Base-by-base conservation (phyloP, 169 alveolate species). In the Cardiosporidium cionae region DNA sequence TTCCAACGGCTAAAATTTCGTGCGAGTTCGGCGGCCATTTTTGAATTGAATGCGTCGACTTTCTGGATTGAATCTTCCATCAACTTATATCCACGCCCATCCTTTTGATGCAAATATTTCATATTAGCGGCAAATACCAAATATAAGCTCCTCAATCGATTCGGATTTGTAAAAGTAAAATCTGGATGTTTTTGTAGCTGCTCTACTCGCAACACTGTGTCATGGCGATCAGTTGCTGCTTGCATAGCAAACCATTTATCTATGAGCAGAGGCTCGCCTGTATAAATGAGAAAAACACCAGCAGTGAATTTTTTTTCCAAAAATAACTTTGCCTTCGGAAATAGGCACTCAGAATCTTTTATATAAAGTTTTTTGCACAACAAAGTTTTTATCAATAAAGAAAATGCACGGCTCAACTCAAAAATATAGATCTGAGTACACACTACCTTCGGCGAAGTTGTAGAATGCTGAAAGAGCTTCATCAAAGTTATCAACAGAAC, bases 31-130 rank as follows among this genome's bases (percentile, higher is more conserved):
- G 58, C 16, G 27, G 58, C 16, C 58, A 70, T 33, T 22, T 32
- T n/a, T 2, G 75, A 5, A 37, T 7, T 35, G 7, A 52, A 62
- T 4, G 54, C 0, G 22, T 65, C n/a, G 28, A 72, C 79, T 16
- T 28, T 34, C 25, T 66, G 32, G 1, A 77, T 54, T 1, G 74
- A 53, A 31, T 79, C 80, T 0, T 71, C 76, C 4, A 79, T 28
- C 54, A 79, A 33, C 2, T 22, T 62, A 66, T 79, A 79, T 3
- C 84, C 84, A 36, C 34, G 31, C 7, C 84, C 84, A 22, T 72
- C 68, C 0, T 7, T 25, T 28, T 53, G 52, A 33, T 79, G 84
- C 33, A 67, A 67, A 58, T 62, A 65, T 29, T 70, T 74, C 22
- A n/a, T 5, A 6, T 65, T 32, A 5, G 44, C 53, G 32, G 36